Evolutionary conservation across 495 filamentous ascomycete species (phyloP), one percentile per base, ranked within the genome.

Genomic region (Cenococcum geophilum): DNA sequence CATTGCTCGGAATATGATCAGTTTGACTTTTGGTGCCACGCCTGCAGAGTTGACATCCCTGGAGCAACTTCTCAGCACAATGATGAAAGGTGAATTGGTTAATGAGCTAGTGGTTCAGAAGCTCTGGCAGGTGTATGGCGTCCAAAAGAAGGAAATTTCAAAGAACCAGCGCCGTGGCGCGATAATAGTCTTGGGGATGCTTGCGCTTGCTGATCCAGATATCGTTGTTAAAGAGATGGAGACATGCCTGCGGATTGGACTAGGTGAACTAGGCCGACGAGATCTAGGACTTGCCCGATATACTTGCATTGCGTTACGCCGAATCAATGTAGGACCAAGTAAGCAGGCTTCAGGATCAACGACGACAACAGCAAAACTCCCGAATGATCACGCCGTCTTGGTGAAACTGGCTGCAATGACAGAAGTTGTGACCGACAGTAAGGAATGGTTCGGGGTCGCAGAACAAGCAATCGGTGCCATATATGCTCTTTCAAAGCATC

Each of bases 1-100:
- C 68, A 89, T 99, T 68, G 92, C 92, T 37, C 83, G 92, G 52
- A 97, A 97, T 76, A 97, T 99, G 95, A 97, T 97, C 73, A 95
- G 89, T 76, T 76, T 99, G 62, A 99, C 93, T 0, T 97, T 96
- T 72, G 92, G 91, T 16, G 89, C 91, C 4, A 95, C 91, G 0
- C 88, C 91, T 3, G 93, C 93, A 0, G 93, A 99, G 70, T 78
- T 97, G 35, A 99, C 93, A 2, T 96, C 90, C 40, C 78, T 99
- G 20, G 93, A 97, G 71, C 93, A 97, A 75, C 79, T 99, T 18
- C 75, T 97, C 4, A 89, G 88, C 66, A 97, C 91, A 0, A 97
- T 99, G 93, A 96, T 96, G 89, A 95, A 91, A 70, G 85, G 86
- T 27, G 89, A 88, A 12, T 83, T 90, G 74, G 84, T 99, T 51